Conservation (phyloP, 805 yeast species). For the Metschnikowia matae region DNA sequence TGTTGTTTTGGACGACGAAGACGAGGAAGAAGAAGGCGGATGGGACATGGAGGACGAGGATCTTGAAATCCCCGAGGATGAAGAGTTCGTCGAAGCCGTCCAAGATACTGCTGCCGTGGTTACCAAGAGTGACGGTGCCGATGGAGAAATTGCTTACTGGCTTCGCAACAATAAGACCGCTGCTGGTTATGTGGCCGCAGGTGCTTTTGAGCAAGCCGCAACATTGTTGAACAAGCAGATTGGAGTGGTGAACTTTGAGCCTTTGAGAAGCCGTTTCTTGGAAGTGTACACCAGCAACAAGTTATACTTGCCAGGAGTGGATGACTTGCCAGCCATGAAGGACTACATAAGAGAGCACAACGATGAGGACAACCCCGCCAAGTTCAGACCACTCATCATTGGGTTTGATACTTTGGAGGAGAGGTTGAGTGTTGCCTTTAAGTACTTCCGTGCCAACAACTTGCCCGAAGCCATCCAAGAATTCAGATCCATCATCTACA, state of each 20-base stretch:
- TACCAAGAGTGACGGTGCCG: conserved; percentile 25
- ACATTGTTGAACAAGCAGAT: conserved; percentile 85
- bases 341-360: conserved; percentile 64
- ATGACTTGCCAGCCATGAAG: conserved; percentile 66
- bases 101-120: conserved; percentile 9
- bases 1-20: conserved; percentile 24
- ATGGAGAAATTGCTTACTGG: conserved; percentile 74
- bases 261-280: conserved; percentile 75
- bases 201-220: conserved; percentile 94
- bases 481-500: conserved; percentile 78
- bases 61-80: conserved; percentile 51
- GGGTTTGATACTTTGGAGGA: conserved; percentile 66
- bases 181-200: conserved; percentile 92
- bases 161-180: conserved; percentile 83
- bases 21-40: conserved; percentile 61
- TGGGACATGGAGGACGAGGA: conserved; percentile 85
- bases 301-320: conserved; percentile 67
- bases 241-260: conserved; percentile 84
- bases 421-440: conserved; percentile 69
- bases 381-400: conserved; percentile 62
- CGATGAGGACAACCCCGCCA: conserved; percentile 48
- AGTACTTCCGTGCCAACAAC: conserved; percentile 76
- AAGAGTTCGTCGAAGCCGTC: conserved; percentile 25
- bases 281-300: conserved; percentile 82
- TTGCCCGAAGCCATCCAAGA: conserved; percentile 73